Evolutionary conservation across 228 moss, liverwort and hornwort genomes (phyloP), one percentile per base, ranked within the genome.

Genomic region (Sphagnum fallax): DNA sequence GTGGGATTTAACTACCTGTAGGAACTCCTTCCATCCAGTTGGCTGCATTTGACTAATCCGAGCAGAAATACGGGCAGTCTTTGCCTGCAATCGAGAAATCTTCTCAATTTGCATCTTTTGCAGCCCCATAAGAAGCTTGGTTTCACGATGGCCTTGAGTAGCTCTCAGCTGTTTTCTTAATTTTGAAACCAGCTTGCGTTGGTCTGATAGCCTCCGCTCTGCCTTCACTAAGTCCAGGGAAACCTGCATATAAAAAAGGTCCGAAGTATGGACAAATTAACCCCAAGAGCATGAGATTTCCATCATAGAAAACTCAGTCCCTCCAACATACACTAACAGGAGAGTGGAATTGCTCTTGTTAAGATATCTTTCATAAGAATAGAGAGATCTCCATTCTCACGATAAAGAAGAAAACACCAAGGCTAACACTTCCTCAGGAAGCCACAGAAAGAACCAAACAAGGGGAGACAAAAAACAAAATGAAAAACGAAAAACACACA

Each of bases 1-100:
- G 32, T 32, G 32, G 32, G 32, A 32, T 32, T 55, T 49, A 64
- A 4, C 12, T 77, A 83, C 87, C 79, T 91, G 93, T 52, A 97
- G 78, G 77, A 97, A 97, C 72, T 97, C 97, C 69, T 93, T 97
- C 97, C 97, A 97, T 55, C 97, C 97, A 47, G 93, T 88, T 75
- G 93, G 93, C 73, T 93, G 89, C 93, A 97, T 91, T 72, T 85
- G 84, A 57, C 78, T 80, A 16, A 93, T 93, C 49, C 97, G 91
- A 74, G 51, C 79, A n/a, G 81, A 77, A 66, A 93, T 84, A 67
- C 86, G 83, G 65, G 64, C 50, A 12, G 82, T 80, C 74, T 91
- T 97, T 6, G 82, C 74, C 73, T 62, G 79, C 70, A 81, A 73
- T 11, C 88, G 88, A 51, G 84, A 77, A 69, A 96, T 80, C 69